A percentile compares a stretch with the other conserved stretches of the same genome.
phyloP scores from a whole-genome alignment of 108 stramenopile species.

The Parietichytrium sp. region DNA sequence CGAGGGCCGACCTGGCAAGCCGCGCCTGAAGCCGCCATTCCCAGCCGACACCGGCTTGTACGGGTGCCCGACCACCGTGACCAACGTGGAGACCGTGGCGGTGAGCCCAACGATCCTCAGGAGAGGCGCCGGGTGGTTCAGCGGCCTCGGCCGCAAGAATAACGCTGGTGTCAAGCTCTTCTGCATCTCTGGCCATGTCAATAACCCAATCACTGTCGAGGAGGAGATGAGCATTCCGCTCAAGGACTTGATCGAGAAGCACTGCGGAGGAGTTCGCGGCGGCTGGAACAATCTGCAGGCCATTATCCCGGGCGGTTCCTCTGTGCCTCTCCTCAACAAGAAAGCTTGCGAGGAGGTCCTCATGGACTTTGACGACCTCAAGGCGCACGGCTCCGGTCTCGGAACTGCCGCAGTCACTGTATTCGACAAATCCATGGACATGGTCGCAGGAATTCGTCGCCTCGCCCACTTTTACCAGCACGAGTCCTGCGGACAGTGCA shows the following conservation, averaged over 20 bases:
- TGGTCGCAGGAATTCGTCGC: conserved; percentile 98
- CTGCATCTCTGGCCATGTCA: conserved; percentile 97
- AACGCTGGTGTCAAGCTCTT: conserved; percentile 98
- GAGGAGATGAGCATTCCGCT: conserved; percentile 99
- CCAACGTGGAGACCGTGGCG: conserved; percentile 98
- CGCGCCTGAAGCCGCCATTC: conserved; percentile 98
- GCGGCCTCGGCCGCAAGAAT: conserved; percentile 90
- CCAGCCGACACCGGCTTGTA: conserved; percentile 96
- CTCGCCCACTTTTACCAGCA: conserved; percentile 99
- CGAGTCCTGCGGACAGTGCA: conserved; percentile 99
- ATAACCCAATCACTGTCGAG: conserved; percentile 97
- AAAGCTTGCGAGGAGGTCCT: conserved; percentile 89
- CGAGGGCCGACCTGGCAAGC: conserved; percentile 92
- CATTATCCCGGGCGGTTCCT: conserved; percentile 98
- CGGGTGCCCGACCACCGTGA: conserved; percentile 98
- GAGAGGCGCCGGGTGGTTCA: conserved; percentile 94
- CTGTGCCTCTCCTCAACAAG: conserved; percentile 95
- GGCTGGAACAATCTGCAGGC: conserved; percentile 98
- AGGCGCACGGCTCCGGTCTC: conserved; percentile 83
- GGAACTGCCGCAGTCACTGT: conserved; percentile 99
- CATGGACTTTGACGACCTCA: conserved; percentile 99
- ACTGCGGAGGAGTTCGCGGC: conserved; percentile 97
- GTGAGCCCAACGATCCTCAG: conserved; percentile 96
- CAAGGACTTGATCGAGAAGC: conserved; percentile 93
- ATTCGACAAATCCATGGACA: conserved; percentile 97